Percentiles rank a stretch among this genome's conserved stretches.
Conservation (phyloP, 1,284 basidiomycete genomes). For the Hypsizygus ulmarius region DNA sequence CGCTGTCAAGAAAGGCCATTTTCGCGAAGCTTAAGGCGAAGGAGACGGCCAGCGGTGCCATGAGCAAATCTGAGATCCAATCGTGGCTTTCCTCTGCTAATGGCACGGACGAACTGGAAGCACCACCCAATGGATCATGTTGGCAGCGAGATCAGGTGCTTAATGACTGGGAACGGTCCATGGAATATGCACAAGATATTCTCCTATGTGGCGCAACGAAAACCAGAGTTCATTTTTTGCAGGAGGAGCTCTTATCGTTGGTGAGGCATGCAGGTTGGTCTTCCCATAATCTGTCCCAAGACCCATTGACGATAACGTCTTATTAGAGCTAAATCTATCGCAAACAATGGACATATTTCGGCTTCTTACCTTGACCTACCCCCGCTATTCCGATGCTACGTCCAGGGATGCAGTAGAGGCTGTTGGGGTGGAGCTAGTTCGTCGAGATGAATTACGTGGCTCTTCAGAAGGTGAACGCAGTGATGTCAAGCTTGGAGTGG, state of each 20-base stretch:
- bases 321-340: constrained; percentile 59
- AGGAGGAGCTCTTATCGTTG: constrained; percentile 58
- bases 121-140: constrained; percentile 17
- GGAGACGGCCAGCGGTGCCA: constrained; percentile 27
- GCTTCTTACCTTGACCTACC: constrained; percentile 71
- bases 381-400: constrained; percentile 69
- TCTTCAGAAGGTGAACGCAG: constrained; percentile 35
- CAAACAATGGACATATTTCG: constrained; percentile 73
- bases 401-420: constrained; percentile 71
- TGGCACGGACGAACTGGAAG: constrained; percentile 23
- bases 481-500: constrained; percentile 50
- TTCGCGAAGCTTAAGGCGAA: constrained; percentile 38
- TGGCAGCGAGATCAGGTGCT: constrained; percentile 55
- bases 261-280: constrained; percentile 58
- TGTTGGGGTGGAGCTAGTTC: constrained; percentile 61
- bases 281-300: constrained; percentile 3
- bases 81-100: constrained; percentile 40
- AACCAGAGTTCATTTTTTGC: constrained; percentile 54
- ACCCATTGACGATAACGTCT: constrained; percentile 9
- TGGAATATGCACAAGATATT: constrained; percentile 49
- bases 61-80: constrained; percentile 40
- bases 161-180: constrained; percentile 53
- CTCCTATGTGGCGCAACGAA: constrained; percentile 55
- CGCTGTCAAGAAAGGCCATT: constrained; percentile 32
- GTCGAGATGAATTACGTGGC: constrained; percentile 53